Conservation (phyloP, 2,329 filamentous ascomycete genomes). For the Cryphonectria parasitica region DNA sequence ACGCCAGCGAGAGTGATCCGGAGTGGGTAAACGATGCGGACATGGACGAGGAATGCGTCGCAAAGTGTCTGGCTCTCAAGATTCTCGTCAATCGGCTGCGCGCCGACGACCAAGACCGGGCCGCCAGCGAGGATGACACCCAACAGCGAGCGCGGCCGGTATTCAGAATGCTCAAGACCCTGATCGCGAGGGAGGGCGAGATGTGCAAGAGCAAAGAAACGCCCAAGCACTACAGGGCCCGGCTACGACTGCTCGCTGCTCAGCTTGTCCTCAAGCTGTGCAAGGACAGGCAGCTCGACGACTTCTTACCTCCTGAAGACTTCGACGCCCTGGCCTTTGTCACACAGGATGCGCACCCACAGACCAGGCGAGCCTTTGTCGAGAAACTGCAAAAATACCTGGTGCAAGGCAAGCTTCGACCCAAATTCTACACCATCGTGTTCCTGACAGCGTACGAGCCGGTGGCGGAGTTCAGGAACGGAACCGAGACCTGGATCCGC, state of each 20-base stretch:
- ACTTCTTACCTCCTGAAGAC: slow-evolving; percentile 69
- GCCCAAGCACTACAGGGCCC: slow-evolving; percentile 75
- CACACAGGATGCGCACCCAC: slow-evolving; percentile 74
- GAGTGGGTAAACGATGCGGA: slow-evolving; percentile 70
- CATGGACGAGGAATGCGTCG: slow-evolving; percentile 78
- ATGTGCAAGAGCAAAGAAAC: slow-evolving; percentile 76
- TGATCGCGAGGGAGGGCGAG: slow-evolving; percentile 79
- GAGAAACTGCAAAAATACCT: slow-evolving; percentile 91
- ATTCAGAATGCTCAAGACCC: slow-evolving; percentile 76
- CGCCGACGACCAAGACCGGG: slow-evolving; percentile 46
- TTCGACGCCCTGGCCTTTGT: slow-evolving; percentile 85
- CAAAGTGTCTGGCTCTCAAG: slow-evolving; percentile 83
- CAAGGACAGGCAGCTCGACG: slow-evolving; percentile 74
- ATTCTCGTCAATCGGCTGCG: slow-evolving; percentile 85
- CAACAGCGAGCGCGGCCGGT: slow-evolving; percentile 68
- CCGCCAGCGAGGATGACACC: slow-evolving; percentile 51
- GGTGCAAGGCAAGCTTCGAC: slow-evolving; percentile 68
- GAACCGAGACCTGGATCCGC: slow-evolving; percentile 85
- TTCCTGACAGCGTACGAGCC: slow-evolving; percentile 95
- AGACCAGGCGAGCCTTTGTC: slow-evolving; percentile 79
- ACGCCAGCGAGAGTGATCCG: slow-evolving; percentile 59
- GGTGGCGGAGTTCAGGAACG: slow-evolving; percentile 69
- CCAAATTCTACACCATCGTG: slow-evolving; percentile 84
- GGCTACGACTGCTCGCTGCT: slow-evolving; percentile 81
- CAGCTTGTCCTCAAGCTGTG: slow-evolving; percentile 85